A percentile compares a stretch with the other conserved stretches of the same genome.
Conservation (phyloP, 2,329 filamentous ascomycete genomes). For the Lojkania enalia region DNA sequence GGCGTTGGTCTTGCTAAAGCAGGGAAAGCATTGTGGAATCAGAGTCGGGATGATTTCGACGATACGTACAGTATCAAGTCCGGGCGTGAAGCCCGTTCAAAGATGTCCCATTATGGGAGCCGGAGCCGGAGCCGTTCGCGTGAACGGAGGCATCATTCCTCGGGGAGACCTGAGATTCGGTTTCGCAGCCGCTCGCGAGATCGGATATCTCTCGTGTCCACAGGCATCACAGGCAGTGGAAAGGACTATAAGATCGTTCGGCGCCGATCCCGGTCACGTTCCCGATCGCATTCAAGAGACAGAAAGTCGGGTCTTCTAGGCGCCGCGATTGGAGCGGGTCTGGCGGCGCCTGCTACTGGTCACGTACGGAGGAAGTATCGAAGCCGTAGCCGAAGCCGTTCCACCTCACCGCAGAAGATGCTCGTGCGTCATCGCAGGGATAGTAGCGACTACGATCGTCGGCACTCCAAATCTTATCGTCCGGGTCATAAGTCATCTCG, state of each 20-base stretch:
- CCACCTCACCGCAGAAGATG: slow-evolving; percentile 39
- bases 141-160: slow-evolving; percentile 50
- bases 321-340: slow-evolving; percentile 44
- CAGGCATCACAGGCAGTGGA: slow-evolving; percentile 38
- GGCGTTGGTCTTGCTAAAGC: slow-evolving; percentile 57
- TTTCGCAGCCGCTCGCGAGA: slow-evolving; percentile 45
- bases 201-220: slow-evolving; percentile 37
- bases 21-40: slow-evolving; percentile 57
- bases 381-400: slow-evolving; percentile 34
- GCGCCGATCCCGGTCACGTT: slow-evolving; percentile 45
- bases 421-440: slow-evolving; percentile 34
- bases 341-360: slow-evolving; percentile 45
- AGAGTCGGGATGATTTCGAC: slow-evolving; percentile 57
- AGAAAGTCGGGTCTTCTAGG: slow-evolving; percentile 41
- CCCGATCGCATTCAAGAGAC: slow-evolving; percentile 44
- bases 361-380: slow-evolving; percentile 32
- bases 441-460: slow-evolving; percentile 36
- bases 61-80: slow-evolving; percentile 64
- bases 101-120: slow-evolving; percentile 18
- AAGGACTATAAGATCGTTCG: slow-evolving; percentile 42
- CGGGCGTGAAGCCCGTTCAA: slow-evolving; percentile 47
- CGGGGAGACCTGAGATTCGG: slow-evolving; percentile 46
- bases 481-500: slow-evolving; percentile 36
- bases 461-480: slow-evolving; percentile 29
- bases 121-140: slow-evolving; percentile 44